Evolutionary conservation across 1,284 basidiomycete species (phyloP), one percentile per base, ranked within the genome.

Genomic region (Microbotryum intermedium): DNA sequence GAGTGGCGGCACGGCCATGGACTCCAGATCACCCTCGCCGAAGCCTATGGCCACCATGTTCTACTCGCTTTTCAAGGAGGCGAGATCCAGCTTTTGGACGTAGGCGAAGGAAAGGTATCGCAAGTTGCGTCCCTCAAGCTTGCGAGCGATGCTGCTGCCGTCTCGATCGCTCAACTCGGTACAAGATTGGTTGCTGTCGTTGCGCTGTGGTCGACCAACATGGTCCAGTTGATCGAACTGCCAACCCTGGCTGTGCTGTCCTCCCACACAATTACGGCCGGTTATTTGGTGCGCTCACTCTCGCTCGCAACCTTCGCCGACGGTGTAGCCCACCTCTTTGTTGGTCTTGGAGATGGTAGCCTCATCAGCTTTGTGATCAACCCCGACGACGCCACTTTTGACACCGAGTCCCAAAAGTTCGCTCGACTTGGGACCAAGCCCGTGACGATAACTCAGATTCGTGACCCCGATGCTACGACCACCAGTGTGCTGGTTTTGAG

Each of bases 301-400:
- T 73, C 88, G n/a, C 72, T 90, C 50, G 79, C 83, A 69, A 82
- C 82, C 62, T 88, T 90, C 71, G 80, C 78, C 13, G 67, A 74
- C 9, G 67, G 66, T 18, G 56, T 71, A 16, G 74, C 79, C 50
- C 72, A 85, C 64, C 78, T 97, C 6, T 76, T 97, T 23, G 83
- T 84, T 10, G 92, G 91, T 1, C 77, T 93, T 6, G 83, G 82
- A 6, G 84, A 95, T 72, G 93, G 93, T 1, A 82, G 82, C 4
- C 78, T 94, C n/a, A 79, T 83, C 4, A 79, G 82, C 6, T 85
- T 84, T 66, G 65, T 69, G 18, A 58, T 80, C n/a, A 72, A 74
- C 26, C 60, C 61, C n/a, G 57, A 78, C 76, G 56, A 78, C 76
- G 67, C 34, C 21, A 29, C 42, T 20, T 11, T 55, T 42, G 39